Base-by-base conservation (phyloP, 306 rosid genomes). In the Pueraria montana region DNA sequence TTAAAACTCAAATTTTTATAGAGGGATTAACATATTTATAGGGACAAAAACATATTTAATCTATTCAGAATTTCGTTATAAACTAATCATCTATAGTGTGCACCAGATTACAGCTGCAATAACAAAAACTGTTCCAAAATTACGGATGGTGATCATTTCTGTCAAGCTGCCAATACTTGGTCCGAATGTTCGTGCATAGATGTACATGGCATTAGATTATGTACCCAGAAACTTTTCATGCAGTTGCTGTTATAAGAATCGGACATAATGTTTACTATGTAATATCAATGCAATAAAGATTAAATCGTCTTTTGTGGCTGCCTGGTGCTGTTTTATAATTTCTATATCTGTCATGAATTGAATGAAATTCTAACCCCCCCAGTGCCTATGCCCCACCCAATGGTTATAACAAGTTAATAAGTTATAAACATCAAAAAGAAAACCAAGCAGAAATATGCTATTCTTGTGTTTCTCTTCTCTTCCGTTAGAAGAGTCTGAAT, bases 51-150 rank as follows among this genome's bases (percentile, higher is more conserved):
- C 72, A 67, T 67, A 12, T 67, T 67, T 40, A 18, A 36, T n/a
- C 5, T 27, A n/a, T n/a, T n/a, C 11, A 3, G 26, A 24, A 69
- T 34, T 65, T 32, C 38, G 50, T 59, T 26, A 5, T 24, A n/a
- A 38, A 38, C 43, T 72, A 53, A 49, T 18, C 13, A 11, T 30
- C 50, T 17, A 58, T 38, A 73, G 13, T 77, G 32, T 86, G 79
- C 75, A 67, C 76, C 94, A 91, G 94, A 84, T 75, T 91, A 80
- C 88, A 86, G 73, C 91, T 83, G 77, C 91, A 65, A 6, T 88
- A 88, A 84, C 80, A 53, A 45, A 74, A 70, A 18, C 27, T 69
- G 72, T 64, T 81, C 24, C 52, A 74, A 43, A 55, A 62, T 55
- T 45, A 80, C 20, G 77, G 84, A 61, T 80, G 81, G 59, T 17